Conservation (phyloP, 441 rosid species). For the Aleurites moluccanus region DNA sequence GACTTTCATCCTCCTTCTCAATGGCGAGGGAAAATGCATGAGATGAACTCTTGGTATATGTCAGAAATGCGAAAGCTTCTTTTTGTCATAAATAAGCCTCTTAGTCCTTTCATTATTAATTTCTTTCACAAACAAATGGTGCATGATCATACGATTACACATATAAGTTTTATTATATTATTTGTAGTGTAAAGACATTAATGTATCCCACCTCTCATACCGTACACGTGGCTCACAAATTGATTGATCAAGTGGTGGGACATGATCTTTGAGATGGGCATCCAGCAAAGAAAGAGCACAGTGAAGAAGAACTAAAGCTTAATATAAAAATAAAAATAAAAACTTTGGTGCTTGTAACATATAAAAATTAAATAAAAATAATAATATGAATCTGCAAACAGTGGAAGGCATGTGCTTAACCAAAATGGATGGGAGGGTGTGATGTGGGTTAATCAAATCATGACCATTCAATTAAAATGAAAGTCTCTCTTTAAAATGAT, state of each 20-base stretch:
- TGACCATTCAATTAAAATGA: constrained; percentile 41
- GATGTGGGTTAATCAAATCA: constrained; percentile 26
- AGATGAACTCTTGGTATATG: too few relatives aligned
- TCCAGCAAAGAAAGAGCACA: constrained; percentile 37
- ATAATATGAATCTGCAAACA: constrained; percentile 14
- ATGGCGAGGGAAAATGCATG: too few relatives aligned
- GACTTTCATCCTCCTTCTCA: too few relatives aligned
- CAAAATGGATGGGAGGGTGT: constrained; percentile 10
- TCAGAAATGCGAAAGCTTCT: too few relatives aligned
- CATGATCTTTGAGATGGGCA: constrained; percentile 26
- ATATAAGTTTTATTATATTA: constrained; percentile 3
- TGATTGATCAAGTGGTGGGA: constrained; percentile 39
- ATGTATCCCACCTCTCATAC: constrained; percentile 34
- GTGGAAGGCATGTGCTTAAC: constrained; percentile 37
- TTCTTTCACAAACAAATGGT: constrained; percentile 3
- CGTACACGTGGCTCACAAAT: constrained; percentile 49
- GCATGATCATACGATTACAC: constrained; percentile 21
- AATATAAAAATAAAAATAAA: neutral
- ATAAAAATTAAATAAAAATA: constrained; percentile 1
- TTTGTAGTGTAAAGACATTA: constrained; percentile 15
- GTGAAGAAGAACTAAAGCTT: neutral
- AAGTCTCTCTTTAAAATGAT: constrained; percentile 43
- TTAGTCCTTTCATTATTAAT: neutral
- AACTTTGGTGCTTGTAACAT: constrained; percentile 15
- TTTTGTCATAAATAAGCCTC: neutral